phyloP scores from a whole-genome alignment of 805 yeast genomes.

The Candida arabinofermentans region DNA sequence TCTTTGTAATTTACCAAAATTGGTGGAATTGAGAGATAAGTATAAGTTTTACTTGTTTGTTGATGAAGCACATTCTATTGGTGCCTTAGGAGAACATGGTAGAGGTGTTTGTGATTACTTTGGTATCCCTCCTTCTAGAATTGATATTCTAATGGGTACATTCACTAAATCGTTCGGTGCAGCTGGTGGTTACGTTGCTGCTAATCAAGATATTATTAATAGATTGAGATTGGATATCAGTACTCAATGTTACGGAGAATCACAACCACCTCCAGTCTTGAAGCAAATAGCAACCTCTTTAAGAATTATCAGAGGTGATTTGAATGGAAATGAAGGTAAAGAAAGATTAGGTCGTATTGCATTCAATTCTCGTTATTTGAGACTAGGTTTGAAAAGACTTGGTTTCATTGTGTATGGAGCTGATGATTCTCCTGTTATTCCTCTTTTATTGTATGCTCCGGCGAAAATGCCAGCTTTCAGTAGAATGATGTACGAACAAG shows the following conservation, averaged over 20 bases:
- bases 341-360: constrained; percentile 92
- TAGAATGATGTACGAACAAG: constrained; percentile 70
- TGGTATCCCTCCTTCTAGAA: constrained; percentile 65
- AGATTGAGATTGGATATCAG: constrained; percentile 69
- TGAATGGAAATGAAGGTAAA: constrained; percentile 89
- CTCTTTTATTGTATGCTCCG: constrained; percentile 82
- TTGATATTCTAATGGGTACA: constrained; percentile 96
- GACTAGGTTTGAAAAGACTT: constrained; percentile 84
- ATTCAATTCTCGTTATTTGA: constrained; percentile 88
- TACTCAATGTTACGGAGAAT: constrained; percentile 75
- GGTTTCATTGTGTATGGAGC: constrained; percentile 95
- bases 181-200: constrained; percentile 97
- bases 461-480: constrained; percentile 93
- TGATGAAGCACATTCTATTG: constrained; percentile 98
- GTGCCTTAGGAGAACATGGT: constrained; percentile 96
- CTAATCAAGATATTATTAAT: constrained; percentile 62
- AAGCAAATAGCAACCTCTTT: constrained; percentile 82
- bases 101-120: constrained; percentile 95
- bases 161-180: constrained; percentile 98
- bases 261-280: constrained; percentile 87
- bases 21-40: constrained; percentile 70
- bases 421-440: constrained; percentile 96
- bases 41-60: constrained; percentile 88
- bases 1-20: constrained; percentile 71
- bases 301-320: constrained; percentile 71